Percentiles rank a stretch among this genome's conserved stretches.
These are phyloP conservation scores for Carallia brachiata DNA, from an alignment of 345 rosid genomes.

Conservation along the genomic window DNA sequence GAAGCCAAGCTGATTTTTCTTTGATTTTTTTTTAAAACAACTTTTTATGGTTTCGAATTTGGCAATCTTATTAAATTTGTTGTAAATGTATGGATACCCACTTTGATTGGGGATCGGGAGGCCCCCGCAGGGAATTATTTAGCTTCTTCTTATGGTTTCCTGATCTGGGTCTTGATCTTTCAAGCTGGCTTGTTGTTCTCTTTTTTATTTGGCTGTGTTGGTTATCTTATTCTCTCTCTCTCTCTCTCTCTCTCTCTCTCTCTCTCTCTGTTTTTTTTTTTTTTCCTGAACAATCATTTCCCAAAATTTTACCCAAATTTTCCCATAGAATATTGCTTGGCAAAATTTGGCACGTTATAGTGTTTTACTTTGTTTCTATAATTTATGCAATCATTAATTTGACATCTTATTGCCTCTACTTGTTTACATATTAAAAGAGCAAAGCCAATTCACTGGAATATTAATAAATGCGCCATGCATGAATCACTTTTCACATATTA, in stretches of 20 bases:
- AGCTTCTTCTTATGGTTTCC: background rate
- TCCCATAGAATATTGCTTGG: background rate
- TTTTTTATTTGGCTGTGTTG: background rate
- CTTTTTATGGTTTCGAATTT: background rate
- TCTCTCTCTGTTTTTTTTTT: background rate
- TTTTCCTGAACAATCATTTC: background rate
- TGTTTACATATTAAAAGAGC: background rate
- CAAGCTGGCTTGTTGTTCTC: background rate
- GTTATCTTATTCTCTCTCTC: background rate
- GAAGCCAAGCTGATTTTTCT: background rate
- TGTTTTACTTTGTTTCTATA: background rate
- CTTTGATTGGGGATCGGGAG: background rate
- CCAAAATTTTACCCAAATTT: background rate
- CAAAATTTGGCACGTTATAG: background rate
- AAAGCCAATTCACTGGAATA: background rate
- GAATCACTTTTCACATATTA: background rate
- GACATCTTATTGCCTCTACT: background rate
- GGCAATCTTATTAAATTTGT: background rate
- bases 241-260: too few relatives aligned
- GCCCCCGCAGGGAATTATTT: background rate
- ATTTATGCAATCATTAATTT: background rate
- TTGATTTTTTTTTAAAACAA: background rate
- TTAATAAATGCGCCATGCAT: background rate
- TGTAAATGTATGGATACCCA: background rate
- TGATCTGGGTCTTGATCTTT: background rate